Base-by-base conservation (phyloP, 257 asterid genomes). In the Nyctanthes arbortristis region DNA sequence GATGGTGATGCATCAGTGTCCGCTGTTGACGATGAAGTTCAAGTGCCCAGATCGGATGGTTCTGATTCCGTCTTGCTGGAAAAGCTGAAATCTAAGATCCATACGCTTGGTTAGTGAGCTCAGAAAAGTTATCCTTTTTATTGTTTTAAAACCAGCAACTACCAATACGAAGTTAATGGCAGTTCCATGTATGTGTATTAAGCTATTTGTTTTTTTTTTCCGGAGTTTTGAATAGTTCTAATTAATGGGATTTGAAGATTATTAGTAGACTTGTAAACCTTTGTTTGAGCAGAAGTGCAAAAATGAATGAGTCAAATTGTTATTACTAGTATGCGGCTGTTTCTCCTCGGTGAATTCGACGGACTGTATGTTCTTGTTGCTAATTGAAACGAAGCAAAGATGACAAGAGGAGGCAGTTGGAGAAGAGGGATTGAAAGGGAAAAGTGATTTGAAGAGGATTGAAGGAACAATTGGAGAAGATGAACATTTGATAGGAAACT, bases 51-150 rank as follows among this genome's bases (percentile, higher is more conserved):
- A 74, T 81, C 89, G 59, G 88, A 71, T n/a, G 82, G 70, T 66
- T 69, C 80, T 18, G 87, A 79, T 71, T 76, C 78, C 31, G 58
- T 69, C 47, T 65, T 78, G 54, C 68, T 85, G 55, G 84, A 77
- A 58, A 82, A 74, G 33, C 89, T 87, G 24, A 81, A 80, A 65
- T 80, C 90, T 40, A 85, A 82, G 96, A 87, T 89, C 84, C 84
- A 70, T 5, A 67, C 73, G 57, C 85, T 89, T 63, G 96, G 96
- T 89, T 76, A 80, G 96, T 87, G 61, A 24, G 10, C 52, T 58
- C 28, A 20, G 6, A 61, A 20, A n/a, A 61, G 36, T 63, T 67
- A 24, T 20, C 40, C 29, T 75, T 65, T 36, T 71, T 34, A 45
- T 70, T 68, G 54, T 59, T 31, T 37, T 16, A 39, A 35, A 45